Evolutionary conservation across 1,139 yeast species (phyloP).

Genomic region (Protomyces lactucae-debilis): DNA sequence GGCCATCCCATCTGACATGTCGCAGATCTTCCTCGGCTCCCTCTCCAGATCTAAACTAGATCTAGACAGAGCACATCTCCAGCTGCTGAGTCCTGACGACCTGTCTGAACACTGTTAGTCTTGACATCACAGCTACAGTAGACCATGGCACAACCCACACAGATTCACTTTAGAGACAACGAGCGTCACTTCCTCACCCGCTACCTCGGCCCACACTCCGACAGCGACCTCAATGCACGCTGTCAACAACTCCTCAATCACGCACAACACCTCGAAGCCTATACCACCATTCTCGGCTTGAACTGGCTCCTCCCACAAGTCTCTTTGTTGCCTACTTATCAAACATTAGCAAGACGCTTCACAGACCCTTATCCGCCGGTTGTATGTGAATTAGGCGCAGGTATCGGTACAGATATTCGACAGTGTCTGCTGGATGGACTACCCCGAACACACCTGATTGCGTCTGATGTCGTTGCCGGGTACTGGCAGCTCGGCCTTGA

Average conservation of each 20-base stretch:
- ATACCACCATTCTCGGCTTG: neutral
- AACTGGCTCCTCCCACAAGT: neutral
- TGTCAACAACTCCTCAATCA: neutral
- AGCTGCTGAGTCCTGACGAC: too few relatives aligned
- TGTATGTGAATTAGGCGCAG: neutral
- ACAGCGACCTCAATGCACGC: neutral
- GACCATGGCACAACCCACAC: neutral
- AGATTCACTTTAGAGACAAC: neutral
- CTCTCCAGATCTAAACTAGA: too few relatives aligned
- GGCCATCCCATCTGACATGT: too few relatives aligned
- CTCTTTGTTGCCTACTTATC: neutral
- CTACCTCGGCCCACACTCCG: neutral
- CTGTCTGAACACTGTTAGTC: too few relatives aligned
- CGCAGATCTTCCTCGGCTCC: too few relatives aligned
- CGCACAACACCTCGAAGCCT: neutral
- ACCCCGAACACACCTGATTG: neutral
- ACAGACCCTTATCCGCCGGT: neutral
- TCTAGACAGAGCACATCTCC: too few relatives aligned
- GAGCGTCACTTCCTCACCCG: neutral
- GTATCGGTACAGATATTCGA: neutral
- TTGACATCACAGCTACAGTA: too few relatives aligned
- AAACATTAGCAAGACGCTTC: neutral
- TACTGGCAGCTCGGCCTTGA: slow-evolving; percentile 4
- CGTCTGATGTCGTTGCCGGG: neutral
- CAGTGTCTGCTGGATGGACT: neutral